Percentiles rank a stretch among this genome's conserved stretches.
phyloP scores from a whole-genome alignment of 176 grass and related monocot genomes.

The Aegilops longissima region DNA sequence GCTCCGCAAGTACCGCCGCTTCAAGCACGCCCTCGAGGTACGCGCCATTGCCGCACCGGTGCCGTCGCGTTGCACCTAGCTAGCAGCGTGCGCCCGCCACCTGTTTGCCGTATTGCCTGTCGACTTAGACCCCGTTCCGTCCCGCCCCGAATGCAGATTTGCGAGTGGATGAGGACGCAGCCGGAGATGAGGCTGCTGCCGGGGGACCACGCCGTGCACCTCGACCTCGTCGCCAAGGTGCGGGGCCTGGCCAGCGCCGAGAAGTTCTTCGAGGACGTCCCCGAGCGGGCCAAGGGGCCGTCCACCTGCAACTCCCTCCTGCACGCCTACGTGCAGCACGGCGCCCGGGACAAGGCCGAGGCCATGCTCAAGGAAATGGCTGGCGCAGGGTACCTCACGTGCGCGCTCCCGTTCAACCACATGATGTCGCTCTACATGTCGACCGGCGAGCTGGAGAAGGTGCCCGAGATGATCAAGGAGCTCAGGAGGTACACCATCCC shows the following conservation, averaged over 20 bases:
- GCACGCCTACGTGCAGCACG: conserved; percentile 62
- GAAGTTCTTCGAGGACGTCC: conserved; percentile 94
- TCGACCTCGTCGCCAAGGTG: conserved; percentile 83
- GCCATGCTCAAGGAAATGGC: conserved; percentile 75
- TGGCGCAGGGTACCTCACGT: conserved; percentile 48
- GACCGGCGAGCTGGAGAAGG: conserved; percentile 44
- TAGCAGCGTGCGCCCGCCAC: not conserved
- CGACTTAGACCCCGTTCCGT: not conserved
- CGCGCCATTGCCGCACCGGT: not conserved
- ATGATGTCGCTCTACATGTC: conserved; percentile 86
- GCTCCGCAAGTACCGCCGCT: conserved; percentile 74
- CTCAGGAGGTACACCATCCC: conserved; percentile 60
- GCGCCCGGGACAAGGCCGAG: conserved; percentile 58
- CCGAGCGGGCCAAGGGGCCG: conserved; percentile 67
- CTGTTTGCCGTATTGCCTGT: conserved; percentile 43
- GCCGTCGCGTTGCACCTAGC: not conserved
- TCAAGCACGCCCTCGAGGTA: conserved; percentile 90
- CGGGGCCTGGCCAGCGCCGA: conserved; percentile 62
- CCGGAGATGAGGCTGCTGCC: conserved; percentile 65
- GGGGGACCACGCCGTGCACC: conserved; percentile 83
- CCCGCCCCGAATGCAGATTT: conserved; percentile 40
- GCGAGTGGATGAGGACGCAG: conserved; percentile 86
- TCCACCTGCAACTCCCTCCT: conserved; percentile 71
- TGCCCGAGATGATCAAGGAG: conserved; percentile 58
- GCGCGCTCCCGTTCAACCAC: conserved; percentile 75